Evolutionary conservation across 2,329 filamentous ascomycete genomes (phyloP), one percentile per base, ranked within the genome.

Genomic region (Epicoccum nigrum): DNA sequence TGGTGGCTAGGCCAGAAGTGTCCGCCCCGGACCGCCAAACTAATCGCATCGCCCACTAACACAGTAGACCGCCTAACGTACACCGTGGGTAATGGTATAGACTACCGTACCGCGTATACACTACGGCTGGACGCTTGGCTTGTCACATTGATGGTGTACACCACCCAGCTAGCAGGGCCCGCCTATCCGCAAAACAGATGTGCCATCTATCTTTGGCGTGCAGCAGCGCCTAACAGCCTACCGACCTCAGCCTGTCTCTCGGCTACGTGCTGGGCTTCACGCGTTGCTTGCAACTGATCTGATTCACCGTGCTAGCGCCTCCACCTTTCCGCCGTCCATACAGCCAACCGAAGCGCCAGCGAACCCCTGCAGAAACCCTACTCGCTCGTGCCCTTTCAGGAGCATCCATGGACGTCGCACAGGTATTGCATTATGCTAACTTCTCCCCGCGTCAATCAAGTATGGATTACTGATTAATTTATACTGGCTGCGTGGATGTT

Each of bases 401-500:
- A 50, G 34, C 33, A 51, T 21, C n/a, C n/a, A n/a, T n/a, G n/a
- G n/a, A n/a, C n/a, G 34, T 44, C 25, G 45, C 12, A 38, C 40
- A 43, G 5, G 31, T 4, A 19, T 21, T 19, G 17, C 38, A 48
- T 39, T 30, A 23, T 17, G 21, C 17, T 30, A 21, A 2, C 19
- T 20, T 16, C 17, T 43, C 23, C 7, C 42, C 27, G 37, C 25
- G 6, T 20, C 5, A n/a, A 17, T 23, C 17, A 38, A n/a, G 32
- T 15, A 39, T 50, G 25, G 16, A 45, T 45, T 51, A 37, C 42
- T 27, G 35, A 45, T 46, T 51, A 51, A 45, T 16, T 25, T 39
- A 21, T 34, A 25, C 16, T 4, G 20, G 5, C 15, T 12, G 25
- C 32, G 42, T 37, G 23, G 19, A 28, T 3, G 16, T 21, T 45